Evolutionary conservation across 345 rosid genomes (phyloP).

Genomic region (Murraya paniculata): DNA sequence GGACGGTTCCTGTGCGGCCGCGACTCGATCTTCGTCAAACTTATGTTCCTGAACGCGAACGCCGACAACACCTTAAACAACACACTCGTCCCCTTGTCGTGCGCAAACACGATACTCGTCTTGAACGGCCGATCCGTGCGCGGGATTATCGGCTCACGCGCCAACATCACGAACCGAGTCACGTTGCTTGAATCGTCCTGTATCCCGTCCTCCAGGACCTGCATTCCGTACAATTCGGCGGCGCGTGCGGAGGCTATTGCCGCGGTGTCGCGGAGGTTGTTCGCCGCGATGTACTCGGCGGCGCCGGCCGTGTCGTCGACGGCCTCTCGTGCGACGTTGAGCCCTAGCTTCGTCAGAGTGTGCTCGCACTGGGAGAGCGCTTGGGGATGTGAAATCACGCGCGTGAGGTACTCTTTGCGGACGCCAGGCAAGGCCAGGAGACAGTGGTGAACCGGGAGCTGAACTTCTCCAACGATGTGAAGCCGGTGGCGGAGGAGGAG

Average conservation of each 20-base stretch:
- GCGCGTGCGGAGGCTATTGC: constrained; percentile 96
- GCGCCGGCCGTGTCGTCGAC: constrained; percentile 95
- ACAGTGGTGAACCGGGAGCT: constrained; percentile 92
- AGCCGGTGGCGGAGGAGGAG: constrained; percentile 95
- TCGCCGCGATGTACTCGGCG: constrained; percentile 73
- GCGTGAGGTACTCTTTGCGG: constrained; percentile 64
- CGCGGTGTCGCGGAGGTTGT: constrained; percentile 75
- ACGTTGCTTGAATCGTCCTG: constrained; percentile 93
- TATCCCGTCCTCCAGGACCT: constrained; percentile 77
- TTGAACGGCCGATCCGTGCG: constrained; percentile 93
- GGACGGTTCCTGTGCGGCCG: constrained; percentile 88
- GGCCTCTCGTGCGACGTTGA: constrained; percentile 82
- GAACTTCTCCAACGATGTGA: constrained; percentile 97
- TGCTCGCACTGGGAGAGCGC: constrained; percentile 91
- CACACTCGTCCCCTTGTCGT: constrained; percentile 88
- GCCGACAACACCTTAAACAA: constrained; percentile 91
- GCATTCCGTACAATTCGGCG: constrained; percentile 78
- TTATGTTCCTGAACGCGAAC: constrained; percentile 88
- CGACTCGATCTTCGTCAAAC: constrained; percentile 87
- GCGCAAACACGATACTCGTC: constrained; percentile 97
- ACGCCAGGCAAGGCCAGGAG: constrained; percentile 88
- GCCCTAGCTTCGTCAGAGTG: constrained; percentile 74
- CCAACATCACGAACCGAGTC: constrained; percentile 90
- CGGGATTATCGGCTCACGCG: constrained; percentile 95
- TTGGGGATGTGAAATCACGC: constrained; percentile 96